Base-by-base conservation (phyloP, 2,329 filamentous ascomycete species). In the Verruconis gallopava region DNA sequence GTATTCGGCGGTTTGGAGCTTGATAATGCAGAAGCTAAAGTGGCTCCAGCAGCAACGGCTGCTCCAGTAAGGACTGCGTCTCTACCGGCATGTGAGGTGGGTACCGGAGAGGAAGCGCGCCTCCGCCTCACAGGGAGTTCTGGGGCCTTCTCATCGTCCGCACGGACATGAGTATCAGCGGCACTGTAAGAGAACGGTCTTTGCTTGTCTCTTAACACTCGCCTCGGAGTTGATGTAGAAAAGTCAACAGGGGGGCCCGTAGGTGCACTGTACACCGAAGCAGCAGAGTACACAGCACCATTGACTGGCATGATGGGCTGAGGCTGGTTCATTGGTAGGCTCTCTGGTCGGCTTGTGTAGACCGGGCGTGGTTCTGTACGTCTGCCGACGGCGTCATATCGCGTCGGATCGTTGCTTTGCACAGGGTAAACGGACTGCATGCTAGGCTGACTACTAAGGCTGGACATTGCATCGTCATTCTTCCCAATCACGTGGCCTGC, bases 241-340 rank as follows among this genome's bases (percentile, higher is more conserved):
- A 43, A 43, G 35, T 43, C 41, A 13, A 62, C 55, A 1, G 64
- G 56, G 34, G 62, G 59, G 3, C 61, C 61, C 18, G 51, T 56
- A 6, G 65, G 63, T 17, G 61, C 59, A 32, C 50, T 54, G 46
- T 68, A 67, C 36, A 60, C 44, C 19, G 25, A 55, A 46, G 68
- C 64, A 3, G 61, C 61, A 15, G 62, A 71, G 51, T 85, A 83
- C 1, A 88, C 70, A 14, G 73, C 73, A 47, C 73, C 72, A 18
- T 30, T 43, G 22, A 46, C 28, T 0, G 83, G 84, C 2, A 73
- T 69, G 45, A 84, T 72, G 2, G 88, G 88, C 50, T 86, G 80
- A 2, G 88, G 88, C 51, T 93, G 85, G 56, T 91, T 81, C n/a
- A 95, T 68, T 9, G 79, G 77, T 21, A 85, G 71, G 0, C 75